Percentiles rank a stretch among this genome's conserved stretches.
Conservation (phyloP, 495 filamentous ascomycete genomes). For the Xylaria telfairii region DNA sequence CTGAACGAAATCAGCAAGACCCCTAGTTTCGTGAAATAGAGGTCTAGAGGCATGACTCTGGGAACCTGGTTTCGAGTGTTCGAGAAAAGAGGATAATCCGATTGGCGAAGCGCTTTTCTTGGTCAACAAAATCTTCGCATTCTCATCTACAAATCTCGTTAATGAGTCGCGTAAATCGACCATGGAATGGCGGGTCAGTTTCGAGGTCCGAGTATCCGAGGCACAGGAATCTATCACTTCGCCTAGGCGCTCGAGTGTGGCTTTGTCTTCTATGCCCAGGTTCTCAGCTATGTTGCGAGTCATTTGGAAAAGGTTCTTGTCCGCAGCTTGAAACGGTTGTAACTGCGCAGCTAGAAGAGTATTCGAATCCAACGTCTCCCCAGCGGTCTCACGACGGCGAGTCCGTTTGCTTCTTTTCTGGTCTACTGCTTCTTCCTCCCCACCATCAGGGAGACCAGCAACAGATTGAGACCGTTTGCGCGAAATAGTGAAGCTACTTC, state of each 20-base stretch:
- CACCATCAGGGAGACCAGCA: conserved; percentile 62
- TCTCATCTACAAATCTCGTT: conserved; percentile 49
- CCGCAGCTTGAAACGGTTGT: conserved; percentile 69
- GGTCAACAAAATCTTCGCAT: conserved; percentile 47
- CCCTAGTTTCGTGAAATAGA: conserved; percentile 61
- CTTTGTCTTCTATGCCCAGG: conserved; percentile 63
- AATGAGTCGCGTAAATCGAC: conserved; percentile 51
- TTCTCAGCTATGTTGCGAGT: conserved; percentile 70
- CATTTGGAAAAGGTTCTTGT: conserved; percentile 77
- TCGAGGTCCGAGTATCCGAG: conserved; percentile 50
- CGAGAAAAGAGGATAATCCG: conserved; percentile 74
- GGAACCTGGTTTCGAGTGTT: conserved; percentile 71
- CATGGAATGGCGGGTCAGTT: conserved; percentile 46
- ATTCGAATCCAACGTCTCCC: conserved; percentile 71
- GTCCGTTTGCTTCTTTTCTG: conserved; percentile 84
- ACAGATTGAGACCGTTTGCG: conserved; percentile 71
- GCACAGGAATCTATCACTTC: conserved; percentile 60
- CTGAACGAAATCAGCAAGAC: conserved; percentile 62
- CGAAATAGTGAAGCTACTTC: conserved; percentile 40
- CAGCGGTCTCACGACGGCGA: conserved; percentile 77
- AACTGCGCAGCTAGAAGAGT: conserved; percentile 75
- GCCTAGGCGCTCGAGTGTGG: conserved; percentile 55
- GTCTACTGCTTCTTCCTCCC: conserved; percentile 63
- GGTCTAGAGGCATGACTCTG: conserved; percentile 58
- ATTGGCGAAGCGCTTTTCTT: conserved; percentile 50